phyloP scores from a whole-genome alignment of 306 rosid genomes.

The Arachis stenosperma region DNA sequence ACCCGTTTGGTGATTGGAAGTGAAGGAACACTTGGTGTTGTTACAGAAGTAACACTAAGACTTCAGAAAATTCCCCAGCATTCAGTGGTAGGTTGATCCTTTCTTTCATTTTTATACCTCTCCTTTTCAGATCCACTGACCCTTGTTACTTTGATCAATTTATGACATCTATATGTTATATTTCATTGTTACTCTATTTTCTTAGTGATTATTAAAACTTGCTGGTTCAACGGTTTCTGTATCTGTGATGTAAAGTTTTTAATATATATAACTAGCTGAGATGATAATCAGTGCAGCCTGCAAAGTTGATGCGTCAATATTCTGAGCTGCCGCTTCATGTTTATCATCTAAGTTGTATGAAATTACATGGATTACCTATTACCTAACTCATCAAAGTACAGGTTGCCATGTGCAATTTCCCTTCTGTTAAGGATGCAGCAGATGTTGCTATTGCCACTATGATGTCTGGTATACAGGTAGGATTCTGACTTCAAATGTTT shows the following conservation, averaged over 20 bases:
- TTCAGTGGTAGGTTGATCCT: constrained; percentile 70
- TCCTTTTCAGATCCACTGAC: constrained; percentile 32
- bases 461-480: constrained; percentile 96
- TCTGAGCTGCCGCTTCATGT: constrained; percentile 32
- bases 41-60: constrained; percentile 87
- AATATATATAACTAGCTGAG: constrained; percentile 9
- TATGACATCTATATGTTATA: constrained; percentile 25
- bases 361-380: constrained; percentile 12
- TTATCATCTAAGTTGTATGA: constrained; percentile 24
- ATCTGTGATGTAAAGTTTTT: not conserved
- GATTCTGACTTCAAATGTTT: constrained; percentile 34
- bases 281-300: constrained; percentile 17
- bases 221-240: constrained; percentile 33
- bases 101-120: constrained; percentile 9
- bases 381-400: constrained; percentile 45
- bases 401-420: constrained; percentile 99
- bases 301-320: constrained; percentile 27
- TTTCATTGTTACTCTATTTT: constrained; percentile 5
- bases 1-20: constrained; percentile 97
- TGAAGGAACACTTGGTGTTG: constrained; percentile 94
- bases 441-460: constrained; percentile 93
- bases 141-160: constrained; percentile 18
- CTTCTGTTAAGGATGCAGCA: constrained; percentile 90
- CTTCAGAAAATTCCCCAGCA: constrained; percentile 88
- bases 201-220: constrained; percentile 29